phyloP scores from a whole-genome alignment of 78 protist species.

The Dictyostelium discoideum region DNA sequence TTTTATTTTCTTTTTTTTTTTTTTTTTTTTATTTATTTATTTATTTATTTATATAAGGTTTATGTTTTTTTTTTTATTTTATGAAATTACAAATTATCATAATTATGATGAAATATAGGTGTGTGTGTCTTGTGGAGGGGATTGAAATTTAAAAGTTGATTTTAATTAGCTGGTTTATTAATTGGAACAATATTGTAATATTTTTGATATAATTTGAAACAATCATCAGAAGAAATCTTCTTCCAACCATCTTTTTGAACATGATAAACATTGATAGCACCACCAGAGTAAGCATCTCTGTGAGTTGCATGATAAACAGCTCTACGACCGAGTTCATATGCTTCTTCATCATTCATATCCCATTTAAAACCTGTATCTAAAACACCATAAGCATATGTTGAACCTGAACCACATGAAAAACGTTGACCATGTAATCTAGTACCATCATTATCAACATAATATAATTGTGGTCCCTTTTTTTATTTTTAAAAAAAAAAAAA shows the following conservation, averaged over 20 bases:
- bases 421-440: slow-evolving; percentile 93
- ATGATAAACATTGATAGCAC: slow-evolving; percentile 92
- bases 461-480: slow-evolving; percentile 95
- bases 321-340: slow-evolving; percentile 96
- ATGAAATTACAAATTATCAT: slow-evolving; percentile 4
- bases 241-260: slow-evolving; percentile 89
- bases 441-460: slow-evolving; percentile 98
- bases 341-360: slow-evolving; percentile 94
- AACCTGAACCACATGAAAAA: slow-evolving; percentile 99
- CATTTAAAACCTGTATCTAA: slow-evolving; percentile 96
- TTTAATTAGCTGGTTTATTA: slow-evolving; percentile 23
- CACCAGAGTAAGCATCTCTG: slow-evolving; percentile 99
- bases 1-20: background rate
- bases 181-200: slow-evolving; percentile 53
- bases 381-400: slow-evolving; percentile 99
- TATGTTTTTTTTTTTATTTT: background rate
- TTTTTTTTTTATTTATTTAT: background rate
- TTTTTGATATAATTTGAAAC: slow-evolving; percentile 76
- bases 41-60: background rate
- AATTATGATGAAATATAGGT: background rate
- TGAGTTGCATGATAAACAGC: slow-evolving; percentile 99
- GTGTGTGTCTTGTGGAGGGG: background rate
- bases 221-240: slow-evolving; percentile 83
- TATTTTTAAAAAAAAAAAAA: no score
- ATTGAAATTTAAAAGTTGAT: no score